Conservation (phyloP, 2,329 filamentous ascomycete genomes). For the Pseudocercospora cruenta region DNA sequence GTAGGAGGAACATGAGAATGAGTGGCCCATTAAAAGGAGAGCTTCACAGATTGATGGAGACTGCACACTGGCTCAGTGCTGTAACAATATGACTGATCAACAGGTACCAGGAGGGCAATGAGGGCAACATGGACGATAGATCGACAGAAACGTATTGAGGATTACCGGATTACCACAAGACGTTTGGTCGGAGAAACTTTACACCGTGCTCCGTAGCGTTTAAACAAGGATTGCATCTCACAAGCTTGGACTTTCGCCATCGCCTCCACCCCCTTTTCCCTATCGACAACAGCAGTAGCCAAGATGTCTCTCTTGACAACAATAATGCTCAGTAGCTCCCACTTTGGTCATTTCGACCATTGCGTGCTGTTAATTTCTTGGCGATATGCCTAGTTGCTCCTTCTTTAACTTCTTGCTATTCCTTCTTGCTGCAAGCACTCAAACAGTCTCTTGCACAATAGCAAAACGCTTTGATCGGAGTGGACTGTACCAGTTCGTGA, state of each 20-base stretch:
- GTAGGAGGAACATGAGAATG: no score
- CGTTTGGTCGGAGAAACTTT: no score
- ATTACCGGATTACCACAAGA: no score
- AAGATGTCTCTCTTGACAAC: neutral
- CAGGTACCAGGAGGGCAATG: no score
- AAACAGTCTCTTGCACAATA: neutral
- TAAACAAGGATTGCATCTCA: no score
- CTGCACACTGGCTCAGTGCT: no score
- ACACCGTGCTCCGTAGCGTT: no score
- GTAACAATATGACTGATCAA: no score
- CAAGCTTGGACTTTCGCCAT: neutral
- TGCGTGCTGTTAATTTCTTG: neutral
- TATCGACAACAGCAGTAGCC: neutral
- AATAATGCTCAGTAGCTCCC: neutral
- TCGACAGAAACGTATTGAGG: no score
- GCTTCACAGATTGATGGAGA: no score
- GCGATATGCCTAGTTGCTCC: neutral
- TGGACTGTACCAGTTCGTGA: neutral
- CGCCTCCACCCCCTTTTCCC: neutral
- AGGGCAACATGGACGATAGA: no score
- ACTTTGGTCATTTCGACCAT: neutral
- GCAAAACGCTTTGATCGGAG: neutral
- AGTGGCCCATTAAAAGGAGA: no score
- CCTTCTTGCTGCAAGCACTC: neutral
- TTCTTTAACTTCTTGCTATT: neutral